Evolutionary conservation across 805 yeast species (phyloP), one percentile per base, ranked within the genome.

Genomic region (Lipomyces yamadae): DNA sequence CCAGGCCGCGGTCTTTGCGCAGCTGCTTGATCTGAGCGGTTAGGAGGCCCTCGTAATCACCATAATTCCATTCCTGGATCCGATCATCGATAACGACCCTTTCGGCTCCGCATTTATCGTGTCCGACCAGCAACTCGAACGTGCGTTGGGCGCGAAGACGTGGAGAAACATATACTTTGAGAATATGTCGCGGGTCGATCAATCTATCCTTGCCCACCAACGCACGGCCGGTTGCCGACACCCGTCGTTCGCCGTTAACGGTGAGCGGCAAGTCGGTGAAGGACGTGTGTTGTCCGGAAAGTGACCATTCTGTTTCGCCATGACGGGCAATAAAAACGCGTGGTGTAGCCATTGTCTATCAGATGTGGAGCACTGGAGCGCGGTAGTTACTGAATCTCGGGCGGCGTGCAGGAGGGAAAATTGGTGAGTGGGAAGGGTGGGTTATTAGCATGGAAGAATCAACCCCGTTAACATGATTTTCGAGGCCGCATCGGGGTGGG

Each of bases 51-150:
- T 94, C 98, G 77, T 94, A 94, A 75, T 91, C 95, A 72, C 98
- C 98, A 74, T 94, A 94, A 72, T 91, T 96, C 98, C 98, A 94
- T 79, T 94, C 98, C 72, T 95, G 84, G 60, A 92, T 78, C 73
- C 91, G 92, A 59, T 68, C 65, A 34, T 90, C 86, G 69, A 65
- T 80, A 78, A 55, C 65, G 15, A 68, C 77, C 70, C 8, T 80
- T 70, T 66, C 81, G 78, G 33, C 80, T 81, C 13, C 79, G 32
- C 37, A 30, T 37, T 42, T 42, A 53, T 65, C 58, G 35, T 59
- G 65, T 39, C 70, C 70, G 30, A 71, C 56, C 30, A 92, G 80
- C 67, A 92, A 80, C 18, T 88, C 83, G 61, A 86, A 85, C 0
- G 98, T 93, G 70, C 87, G 87, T 62, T 82, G 81, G 1, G 98